Evolutionary conservation across 768 basidiomycete genomes (phyloP).

Genomic region (Grammothele lineata): DNA sequence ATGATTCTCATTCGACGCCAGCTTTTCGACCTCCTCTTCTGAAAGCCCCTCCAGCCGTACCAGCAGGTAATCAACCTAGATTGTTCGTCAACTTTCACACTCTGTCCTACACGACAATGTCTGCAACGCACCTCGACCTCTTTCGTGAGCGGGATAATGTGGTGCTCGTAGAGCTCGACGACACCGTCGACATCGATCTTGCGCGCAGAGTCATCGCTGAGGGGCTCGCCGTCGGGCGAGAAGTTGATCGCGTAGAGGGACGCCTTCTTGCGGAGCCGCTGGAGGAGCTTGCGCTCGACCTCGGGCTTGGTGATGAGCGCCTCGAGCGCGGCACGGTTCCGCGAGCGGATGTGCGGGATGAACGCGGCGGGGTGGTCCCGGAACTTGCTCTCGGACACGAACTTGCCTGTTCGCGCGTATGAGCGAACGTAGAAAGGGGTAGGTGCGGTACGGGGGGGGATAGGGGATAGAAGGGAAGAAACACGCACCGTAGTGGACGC

Average conservation of each 20-base stretch:
- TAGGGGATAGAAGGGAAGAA: too few relatives aligned
- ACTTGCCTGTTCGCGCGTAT: conserved; percentile 67
- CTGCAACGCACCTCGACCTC: conserved; percentile 81
- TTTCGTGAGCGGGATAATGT: conserved; percentile 96
- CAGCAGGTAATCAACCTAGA: conserved; percentile 92
- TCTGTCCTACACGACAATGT: neutral
- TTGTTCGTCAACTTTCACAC: neutral
- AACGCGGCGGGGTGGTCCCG: conserved; percentile 79
- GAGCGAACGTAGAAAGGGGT: neutral
- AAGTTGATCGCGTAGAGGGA: conserved; percentile 77
- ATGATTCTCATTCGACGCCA: conserved; percentile 30
- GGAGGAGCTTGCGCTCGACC: conserved; percentile 82
- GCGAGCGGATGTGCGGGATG: conserved; percentile 84
- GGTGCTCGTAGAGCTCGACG: conserved; percentile 89
- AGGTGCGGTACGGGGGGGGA: neutral
- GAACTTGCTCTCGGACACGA: conserved; percentile 98
- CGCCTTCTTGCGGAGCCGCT: conserved; percentile 84
- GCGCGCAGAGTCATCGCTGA: conserved; percentile 28
- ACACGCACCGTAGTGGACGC: conserved; percentile 93
- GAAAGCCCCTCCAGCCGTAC: conserved; percentile 83
- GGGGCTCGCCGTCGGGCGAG: conserved; percentile 58
- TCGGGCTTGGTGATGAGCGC: conserved; percentile 95
- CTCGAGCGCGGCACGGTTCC: conserved; percentile 75
- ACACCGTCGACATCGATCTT: conserved; percentile 95
- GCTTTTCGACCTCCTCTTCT: conserved; percentile 69